Conservation (phyloP, 1,284 basidiomycete genomes). For the Apiotrichum porosum region DNA sequence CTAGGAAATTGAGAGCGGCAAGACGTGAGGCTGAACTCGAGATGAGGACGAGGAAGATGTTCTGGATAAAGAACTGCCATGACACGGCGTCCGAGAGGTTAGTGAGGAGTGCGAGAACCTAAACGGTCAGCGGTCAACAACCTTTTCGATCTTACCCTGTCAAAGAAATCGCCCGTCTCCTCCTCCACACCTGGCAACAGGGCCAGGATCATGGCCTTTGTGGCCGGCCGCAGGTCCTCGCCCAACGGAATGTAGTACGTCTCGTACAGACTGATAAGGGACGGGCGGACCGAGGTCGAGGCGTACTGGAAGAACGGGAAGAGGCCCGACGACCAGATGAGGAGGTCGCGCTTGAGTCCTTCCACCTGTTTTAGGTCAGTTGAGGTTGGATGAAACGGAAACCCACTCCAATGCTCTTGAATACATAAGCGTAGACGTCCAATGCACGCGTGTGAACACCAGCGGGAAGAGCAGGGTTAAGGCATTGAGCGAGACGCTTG, state of each 20-base stretch:
- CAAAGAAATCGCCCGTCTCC: conserved; percentile 93
- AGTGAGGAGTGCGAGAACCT: conserved; percentile 81
- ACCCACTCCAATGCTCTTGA: conserved; percentile 80
- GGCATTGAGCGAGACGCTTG: conserved; percentile 90
- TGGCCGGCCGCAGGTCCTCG: conserved; percentile 73
- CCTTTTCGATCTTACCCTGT: conserved; percentile 59
- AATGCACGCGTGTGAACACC: conserved; percentile 95
- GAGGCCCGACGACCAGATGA: conserved; percentile 91
- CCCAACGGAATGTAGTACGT: conserved; percentile 85
- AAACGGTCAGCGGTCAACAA: not conserved
- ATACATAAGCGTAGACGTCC: conserved; percentile 90
- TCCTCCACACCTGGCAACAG: conserved; percentile 91
- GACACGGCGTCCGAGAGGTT: conserved; percentile 75
- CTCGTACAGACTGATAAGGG: conserved; percentile 80
- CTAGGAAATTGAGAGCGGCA: conserved; percentile 80
- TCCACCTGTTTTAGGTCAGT: conserved; percentile 60
- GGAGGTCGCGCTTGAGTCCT: conserved; percentile 78
- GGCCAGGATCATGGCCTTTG: conserved; percentile 89
- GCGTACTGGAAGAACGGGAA: conserved; percentile 99
- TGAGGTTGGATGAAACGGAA: not conserved
- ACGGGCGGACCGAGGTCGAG: conserved; percentile 88
- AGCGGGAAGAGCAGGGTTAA: conserved; percentile 93
- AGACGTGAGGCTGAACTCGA: conserved; percentile 82
- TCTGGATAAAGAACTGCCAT: conserved; percentile 87
- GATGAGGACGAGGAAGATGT: conserved; percentile 87